A percentile compares a stretch with the other conserved stretches of the same genome.
Conservation (phyloP, 2,329 filamentous ascomycete genomes). For the Teratosphaeria destructans region DNA sequence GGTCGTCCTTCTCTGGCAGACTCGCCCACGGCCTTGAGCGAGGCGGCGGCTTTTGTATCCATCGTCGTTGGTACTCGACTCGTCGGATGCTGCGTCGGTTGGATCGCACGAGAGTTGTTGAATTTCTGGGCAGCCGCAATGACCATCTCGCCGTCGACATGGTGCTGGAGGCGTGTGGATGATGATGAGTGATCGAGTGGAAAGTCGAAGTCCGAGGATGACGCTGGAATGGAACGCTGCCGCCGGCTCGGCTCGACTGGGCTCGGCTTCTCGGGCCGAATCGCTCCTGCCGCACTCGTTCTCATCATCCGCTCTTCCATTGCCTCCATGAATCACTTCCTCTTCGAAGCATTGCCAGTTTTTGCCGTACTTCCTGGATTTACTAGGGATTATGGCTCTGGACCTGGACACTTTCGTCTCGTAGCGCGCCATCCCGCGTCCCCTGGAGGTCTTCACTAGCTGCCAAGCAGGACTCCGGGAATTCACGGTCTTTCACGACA, state of each 20-base stretch:
- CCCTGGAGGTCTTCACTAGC: background rate
- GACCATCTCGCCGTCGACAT: slow-evolving; percentile 13
- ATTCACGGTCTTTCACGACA: background rate
- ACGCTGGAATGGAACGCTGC: background rate
- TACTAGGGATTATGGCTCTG: too few species aligned
- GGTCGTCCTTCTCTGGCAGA: slow-evolving; percentile 3
- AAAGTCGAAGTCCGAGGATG: background rate
- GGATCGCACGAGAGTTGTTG: background rate
- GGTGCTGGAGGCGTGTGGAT: background rate
- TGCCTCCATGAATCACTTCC: too few species aligned
- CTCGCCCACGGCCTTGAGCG: slow-evolving; percentile 10
- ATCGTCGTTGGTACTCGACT: slow-evolving; percentile 9
- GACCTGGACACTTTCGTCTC: too few species aligned
- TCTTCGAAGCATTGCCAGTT: too few species aligned
- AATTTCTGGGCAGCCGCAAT: slow-evolving; percentile 8
- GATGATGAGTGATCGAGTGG: background rate
- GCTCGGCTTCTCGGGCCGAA: background rate
- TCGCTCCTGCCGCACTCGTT: background rate
- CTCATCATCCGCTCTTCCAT: background rate
- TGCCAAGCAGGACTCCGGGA: background rate
- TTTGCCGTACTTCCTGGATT: too few species aligned
- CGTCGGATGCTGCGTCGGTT: background rate
- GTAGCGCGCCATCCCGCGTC: background rate
- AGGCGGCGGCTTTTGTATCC: slow-evolving; percentile 10
- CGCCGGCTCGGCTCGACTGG: background rate